Percentiles rank a stretch among this genome's conserved stretches.
phyloP scores from a whole-genome alignment of 2,329 filamentous ascomycete species.

The Fusarium sterilihyphosum region DNA sequence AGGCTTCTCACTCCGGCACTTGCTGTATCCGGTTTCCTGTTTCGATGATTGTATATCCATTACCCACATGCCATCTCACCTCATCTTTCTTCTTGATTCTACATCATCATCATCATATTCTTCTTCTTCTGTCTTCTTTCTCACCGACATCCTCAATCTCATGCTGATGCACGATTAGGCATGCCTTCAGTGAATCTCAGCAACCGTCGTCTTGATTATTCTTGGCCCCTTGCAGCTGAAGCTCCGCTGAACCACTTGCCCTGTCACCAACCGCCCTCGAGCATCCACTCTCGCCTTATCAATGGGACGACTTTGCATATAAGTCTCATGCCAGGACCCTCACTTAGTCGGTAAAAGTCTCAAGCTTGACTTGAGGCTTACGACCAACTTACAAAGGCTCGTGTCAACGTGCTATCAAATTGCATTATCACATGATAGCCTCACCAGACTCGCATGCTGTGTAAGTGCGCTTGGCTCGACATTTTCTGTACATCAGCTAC shows the following conservation, averaged over 20 bases:
- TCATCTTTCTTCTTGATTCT: slow-evolving; percentile 7
- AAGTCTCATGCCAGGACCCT: slow-evolving; percentile 14
- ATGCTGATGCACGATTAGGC: neutral
- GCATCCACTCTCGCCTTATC: slow-evolving; percentile 13
- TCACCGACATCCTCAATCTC: slow-evolving; percentile 29
- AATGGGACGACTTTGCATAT: slow-evolving; percentile 19
- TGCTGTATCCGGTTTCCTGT: neutral
- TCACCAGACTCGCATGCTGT: neutral
- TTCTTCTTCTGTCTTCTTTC: neutral
- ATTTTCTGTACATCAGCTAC: neutral
- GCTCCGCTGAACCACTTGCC: slow-evolving; percentile 15
- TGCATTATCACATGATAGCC: neutral
- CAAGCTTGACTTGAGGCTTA: neutral
- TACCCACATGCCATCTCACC: neutral
- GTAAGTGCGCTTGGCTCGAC: neutral
- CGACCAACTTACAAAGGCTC: neutral
- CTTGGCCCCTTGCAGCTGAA: slow-evolving; percentile 10
- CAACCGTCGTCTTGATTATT: neutral
- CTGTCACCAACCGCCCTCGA: neutral
- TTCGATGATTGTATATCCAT: slow-evolving; percentile 9
- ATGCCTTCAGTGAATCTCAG: slow-evolving; percentile 9
- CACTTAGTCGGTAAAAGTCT: neutral
- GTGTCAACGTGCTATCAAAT: neutral
- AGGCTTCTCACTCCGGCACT: neutral
- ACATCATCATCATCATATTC: neutral